A percentile compares a stretch with the other conserved stretches of the same genome.
Conservation (phyloP, 495 filamentous ascomycete genomes). For the Xylaria nigripes region DNA sequence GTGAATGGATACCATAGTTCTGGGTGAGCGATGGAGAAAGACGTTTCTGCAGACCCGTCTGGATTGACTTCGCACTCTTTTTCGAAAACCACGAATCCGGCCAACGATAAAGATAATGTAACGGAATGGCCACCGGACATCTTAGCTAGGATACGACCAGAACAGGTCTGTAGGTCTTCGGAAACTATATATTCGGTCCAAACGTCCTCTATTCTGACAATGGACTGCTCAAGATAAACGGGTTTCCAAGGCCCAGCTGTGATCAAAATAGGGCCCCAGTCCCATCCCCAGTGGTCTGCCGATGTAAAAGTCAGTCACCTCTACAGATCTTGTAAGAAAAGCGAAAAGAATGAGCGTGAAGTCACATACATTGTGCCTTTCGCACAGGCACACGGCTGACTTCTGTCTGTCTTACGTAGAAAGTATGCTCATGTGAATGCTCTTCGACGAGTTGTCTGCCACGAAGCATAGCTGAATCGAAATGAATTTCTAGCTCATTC, state of each 20-base stretch:
- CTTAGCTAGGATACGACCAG: slow-evolving; percentile 35
- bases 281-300: slow-evolving; percentile 67
- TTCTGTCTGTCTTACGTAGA: slow-evolving; percentile 41
- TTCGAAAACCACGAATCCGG: slow-evolving; percentile 35
- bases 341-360: not conserved
- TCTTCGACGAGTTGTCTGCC: slow-evolving; percentile 34
- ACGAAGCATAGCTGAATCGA: slow-evolving; percentile 33
- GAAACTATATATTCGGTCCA: slow-evolving; percentile 44
- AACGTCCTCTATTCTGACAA: slow-evolving; percentile 46
- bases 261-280: slow-evolving; percentile 69
- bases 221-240: slow-evolving; percentile 52
- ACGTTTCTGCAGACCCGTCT: slow-evolving; percentile 32
- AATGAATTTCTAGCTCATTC: slow-evolving; percentile 34
- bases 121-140: slow-evolving; percentile 35
- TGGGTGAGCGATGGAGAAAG: slow-evolving; percentile 46
- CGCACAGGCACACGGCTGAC: slow-evolving; percentile 34
- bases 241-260: slow-evolving; percentile 67
- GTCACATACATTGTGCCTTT: slow-evolving; percentile 37
- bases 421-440: slow-evolving; percentile 37
- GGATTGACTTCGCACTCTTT: slow-evolving; percentile 43
- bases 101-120: slow-evolving; percentile 33
- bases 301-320: slow-evolving; percentile 16
- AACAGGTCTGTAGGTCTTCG: slow-evolving; percentile 33
- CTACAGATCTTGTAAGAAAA: not conserved
- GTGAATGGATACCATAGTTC: slow-evolving; percentile 66